Base-by-base conservation (phyloP, 345 rosid species). In the Brassica nigra region DNA sequence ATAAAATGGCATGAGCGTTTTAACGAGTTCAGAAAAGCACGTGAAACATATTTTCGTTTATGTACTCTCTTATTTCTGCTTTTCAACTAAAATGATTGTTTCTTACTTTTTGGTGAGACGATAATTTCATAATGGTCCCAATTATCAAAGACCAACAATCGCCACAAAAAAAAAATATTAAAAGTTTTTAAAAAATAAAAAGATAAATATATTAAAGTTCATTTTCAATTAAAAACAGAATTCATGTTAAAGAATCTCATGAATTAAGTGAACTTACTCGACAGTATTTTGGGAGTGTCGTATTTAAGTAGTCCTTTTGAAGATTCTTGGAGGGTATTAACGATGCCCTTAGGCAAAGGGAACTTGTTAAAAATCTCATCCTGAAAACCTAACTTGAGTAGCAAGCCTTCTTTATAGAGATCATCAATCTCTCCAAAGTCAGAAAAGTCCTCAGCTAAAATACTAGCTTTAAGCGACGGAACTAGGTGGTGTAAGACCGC, bases 371-470 rank as follows among this genome's bases (percentile, higher is more conserved):
- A 58, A 64, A 92, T 75, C 61, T 92, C 95, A 70, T 93, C 94
- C 44, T 92, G 93, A 36, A 96, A 72, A 28, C 97, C 95, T 10
- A 90, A 78, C 76, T 90, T 96, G 52, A 96, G 95, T 31, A 93
- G 91, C 31, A 96, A 83, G 34, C 99, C 99, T 85, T 96, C 94
- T 75, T 85, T 90, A 78, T 93, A 96, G 65, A 96, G 97, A 68
- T 78, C 81, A 77, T 93, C 99, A 1, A 96, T 89, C 71, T 96
- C 99, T 0, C 92, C 68, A 15, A 96, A 93, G 2, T 85, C 82
- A 18, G 78, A 85, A 15, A 96, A 82, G 52, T 93, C 97, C 1
- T 58, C 90, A 11, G 92, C 88, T 2, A 97, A 87, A 76, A 96
- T 87, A 84, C 86, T 93, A 34, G 99, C 94, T 83, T 92, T 93